Conservation (phyloP, 441 rosid species). For the Theobroma grandiflorum region DNA sequence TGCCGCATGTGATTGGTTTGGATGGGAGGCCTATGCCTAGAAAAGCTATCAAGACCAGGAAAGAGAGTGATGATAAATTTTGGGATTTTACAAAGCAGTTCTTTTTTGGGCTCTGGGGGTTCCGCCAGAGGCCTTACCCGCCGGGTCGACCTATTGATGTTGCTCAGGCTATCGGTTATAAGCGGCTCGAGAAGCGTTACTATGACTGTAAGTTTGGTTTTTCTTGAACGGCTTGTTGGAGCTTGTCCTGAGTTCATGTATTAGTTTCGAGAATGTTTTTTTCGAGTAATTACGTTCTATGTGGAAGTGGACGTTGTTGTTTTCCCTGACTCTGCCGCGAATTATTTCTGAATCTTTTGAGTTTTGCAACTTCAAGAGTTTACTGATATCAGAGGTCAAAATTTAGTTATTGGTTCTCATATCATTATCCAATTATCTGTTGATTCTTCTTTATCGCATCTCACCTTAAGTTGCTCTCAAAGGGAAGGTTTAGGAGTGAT, state of each 20-base stretch:
- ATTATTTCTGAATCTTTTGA: neutral
- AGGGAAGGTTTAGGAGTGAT: neutral
- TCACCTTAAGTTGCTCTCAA: neutral
- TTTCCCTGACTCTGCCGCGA: neutral
- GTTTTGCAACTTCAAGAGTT: neutral
- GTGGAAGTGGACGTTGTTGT: neutral
- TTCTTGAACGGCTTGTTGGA: neutral
- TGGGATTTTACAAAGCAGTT: slow-evolving; percentile 93
- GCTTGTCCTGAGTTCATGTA: neutral
- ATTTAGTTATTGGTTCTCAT: neutral
- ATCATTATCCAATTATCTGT: neutral
- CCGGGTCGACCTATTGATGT: slow-evolving; percentile 84
- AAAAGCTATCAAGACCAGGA: slow-evolving; percentile 68
- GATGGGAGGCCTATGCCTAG: slow-evolving; percentile 95
- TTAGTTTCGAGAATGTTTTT: neutral
- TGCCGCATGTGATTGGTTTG: slow-evolving; percentile 75
- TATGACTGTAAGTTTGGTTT: slow-evolving; percentile 76
- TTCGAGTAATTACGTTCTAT: neutral
- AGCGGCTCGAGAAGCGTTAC: slow-evolving; percentile 83
- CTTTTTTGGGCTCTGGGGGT: slow-evolving; percentile 92
- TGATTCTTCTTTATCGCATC: neutral
- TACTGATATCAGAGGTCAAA: neutral
- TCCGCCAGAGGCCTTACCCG: slow-evolving; percentile 86
- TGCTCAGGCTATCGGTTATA: slow-evolving; percentile 95
- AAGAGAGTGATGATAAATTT: slow-evolving; percentile 90